Percentiles rank a stretch among this genome's conserved stretches.
phyloP scores from a whole-genome alignment of 768 basidiomycete species.

The Leucocoprinus leucothites region DNA sequence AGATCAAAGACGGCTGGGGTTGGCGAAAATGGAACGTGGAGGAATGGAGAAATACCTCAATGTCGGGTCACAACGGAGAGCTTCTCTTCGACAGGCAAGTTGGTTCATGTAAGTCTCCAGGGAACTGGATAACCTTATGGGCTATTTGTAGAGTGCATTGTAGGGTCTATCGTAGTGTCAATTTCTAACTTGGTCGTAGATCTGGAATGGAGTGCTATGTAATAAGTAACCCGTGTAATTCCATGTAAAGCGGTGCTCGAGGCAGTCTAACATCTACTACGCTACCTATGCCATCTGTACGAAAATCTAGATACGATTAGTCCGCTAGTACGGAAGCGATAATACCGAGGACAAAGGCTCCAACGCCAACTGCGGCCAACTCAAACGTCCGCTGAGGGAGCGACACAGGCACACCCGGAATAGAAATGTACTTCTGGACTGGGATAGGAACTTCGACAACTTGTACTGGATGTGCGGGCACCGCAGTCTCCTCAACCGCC shows the following conservation, averaged over 20 bases:
- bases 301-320: slow-evolving; percentile 14
- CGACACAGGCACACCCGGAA: slow-evolving; percentile 4
- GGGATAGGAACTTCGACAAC: neutral
- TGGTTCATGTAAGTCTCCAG: neutral
- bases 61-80: slow-evolving; percentile 40
- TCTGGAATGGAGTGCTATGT: neutral
- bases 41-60: slow-evolving; percentile 40
- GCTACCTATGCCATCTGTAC: too few relatives aligned
- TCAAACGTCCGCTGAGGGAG: slow-evolving; percentile 23
- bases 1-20: slow-evolving; percentile 69
- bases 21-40: slow-evolving; percentile 60
- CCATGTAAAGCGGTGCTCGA: too few relatives aligned
- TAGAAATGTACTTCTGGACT: slow-evolving; percentile 3
- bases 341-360: slow-evolving; percentile 34
- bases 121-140: neutral
- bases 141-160: slow-evolving; percentile 41
- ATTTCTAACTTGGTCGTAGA: slow-evolving; percentile 18
- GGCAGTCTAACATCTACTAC: too few relatives aligned
- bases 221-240: too few relatives aligned
- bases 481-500: neutral
- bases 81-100: slow-evolving; percentile 45
- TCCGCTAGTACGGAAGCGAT: slow-evolving; percentile 28
- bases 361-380: slow-evolving; percentile 28
- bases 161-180: slow-evolving; percentile 47
- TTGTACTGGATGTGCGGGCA: neutral